Evolutionary conservation across 2,329 filamentous ascomycete species (phyloP).

Genomic region (Fusarium pseudocircinatum): DNA sequence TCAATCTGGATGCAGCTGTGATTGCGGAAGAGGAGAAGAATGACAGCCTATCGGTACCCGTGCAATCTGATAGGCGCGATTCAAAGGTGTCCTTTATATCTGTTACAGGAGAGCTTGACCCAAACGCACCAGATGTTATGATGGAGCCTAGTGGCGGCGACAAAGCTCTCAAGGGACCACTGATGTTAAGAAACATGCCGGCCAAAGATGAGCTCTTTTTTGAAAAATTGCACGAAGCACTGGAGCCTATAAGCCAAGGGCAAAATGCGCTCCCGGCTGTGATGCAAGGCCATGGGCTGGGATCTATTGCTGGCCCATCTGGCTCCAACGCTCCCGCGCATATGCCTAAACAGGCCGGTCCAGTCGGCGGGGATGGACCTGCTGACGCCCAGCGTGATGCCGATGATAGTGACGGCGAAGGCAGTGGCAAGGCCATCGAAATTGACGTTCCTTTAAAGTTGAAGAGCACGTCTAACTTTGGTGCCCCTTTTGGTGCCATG

Average conservation of each 20-base stretch:
- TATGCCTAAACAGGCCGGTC: constrained; percentile 10
- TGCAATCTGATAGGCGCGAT: constrained; percentile 15
- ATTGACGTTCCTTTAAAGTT: constrained; percentile 59
- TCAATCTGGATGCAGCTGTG: constrained; percentile 11
- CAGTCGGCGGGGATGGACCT: constrained; percentile 37
- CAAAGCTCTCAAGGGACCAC: constrained; percentile 58
- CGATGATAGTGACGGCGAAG: constrained; percentile 41
- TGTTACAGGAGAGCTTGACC: constrained; percentile 12
- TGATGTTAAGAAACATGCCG: constrained; percentile 65
- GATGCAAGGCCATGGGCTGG: constrained; percentile 45
- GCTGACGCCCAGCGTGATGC: constrained; percentile 34
- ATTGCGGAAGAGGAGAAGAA: not conserved
- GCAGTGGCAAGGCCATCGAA: constrained; percentile 45
- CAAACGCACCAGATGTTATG: constrained; percentile 39
- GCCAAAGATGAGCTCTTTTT: constrained; percentile 66
- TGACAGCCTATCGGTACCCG: not conserved
- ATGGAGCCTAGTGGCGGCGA: constrained; percentile 56
- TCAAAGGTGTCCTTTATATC: constrained; percentile 33
- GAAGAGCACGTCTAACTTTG: constrained; percentile 58
- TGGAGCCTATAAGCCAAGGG: constrained; percentile 59
- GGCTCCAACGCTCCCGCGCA: constrained; percentile 14
- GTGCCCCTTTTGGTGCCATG: constrained; percentile 55
- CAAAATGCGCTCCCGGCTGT: constrained; percentile 59
- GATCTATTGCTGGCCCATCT: constrained; percentile 27
- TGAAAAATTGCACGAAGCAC: constrained; percentile 59